phyloP scores from a whole-genome alignment of 2,329 filamentous ascomycete species.

The Colletotrichum costaricense region DNA sequence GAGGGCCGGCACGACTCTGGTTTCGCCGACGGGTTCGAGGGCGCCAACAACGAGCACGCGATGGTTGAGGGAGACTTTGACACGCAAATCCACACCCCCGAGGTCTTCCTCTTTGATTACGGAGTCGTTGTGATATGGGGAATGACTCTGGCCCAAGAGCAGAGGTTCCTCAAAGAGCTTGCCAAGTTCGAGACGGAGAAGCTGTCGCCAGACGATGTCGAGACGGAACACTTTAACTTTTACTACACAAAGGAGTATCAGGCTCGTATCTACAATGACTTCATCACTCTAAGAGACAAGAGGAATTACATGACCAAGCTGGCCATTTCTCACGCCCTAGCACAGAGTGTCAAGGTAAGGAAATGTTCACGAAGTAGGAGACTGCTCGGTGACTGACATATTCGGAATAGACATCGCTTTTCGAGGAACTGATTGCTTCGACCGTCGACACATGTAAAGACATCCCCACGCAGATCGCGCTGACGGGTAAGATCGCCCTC shows the following conservation, averaged over 20 bases:
- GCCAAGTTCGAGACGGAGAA: conserved; percentile 95
- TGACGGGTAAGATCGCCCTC: conserved; percentile 91
- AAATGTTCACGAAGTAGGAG: neutral
- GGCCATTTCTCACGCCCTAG: conserved; percentile 93
- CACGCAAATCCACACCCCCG: conserved; percentile 88
- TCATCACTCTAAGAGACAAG: conserved; percentile 94
- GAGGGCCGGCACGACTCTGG: conserved; percentile 48
- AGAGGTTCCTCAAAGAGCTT: conserved; percentile 91
- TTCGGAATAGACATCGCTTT: conserved; percentile 79
- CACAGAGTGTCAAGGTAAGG: conserved; percentile 90
- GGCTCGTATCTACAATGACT: conserved; percentile 98
- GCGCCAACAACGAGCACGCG: conserved; percentile 39
- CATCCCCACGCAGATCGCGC: conserved; percentile 90
- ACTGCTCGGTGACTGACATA: neutral
- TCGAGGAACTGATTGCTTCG: conserved; percentile 93
- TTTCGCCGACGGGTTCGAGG: conserved; percentile 43
- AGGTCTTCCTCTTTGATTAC: conserved; percentile 97
- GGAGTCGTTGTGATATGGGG: conserved; percentile 99
- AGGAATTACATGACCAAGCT: conserved; percentile 98
- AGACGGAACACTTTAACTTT: conserved; percentile 98
- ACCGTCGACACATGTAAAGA: conserved; percentile 95
- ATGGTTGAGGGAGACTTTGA: conserved; percentile 76
- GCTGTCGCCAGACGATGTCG: conserved; percentile 86
- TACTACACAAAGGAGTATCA: conserved; percentile 99
- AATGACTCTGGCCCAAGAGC: conserved; percentile 91